Evolutionary conservation across 2,329 filamentous ascomycete genomes (phyloP), one percentile per base, ranked within the genome.

Genomic region (Didymella exigua): DNA sequence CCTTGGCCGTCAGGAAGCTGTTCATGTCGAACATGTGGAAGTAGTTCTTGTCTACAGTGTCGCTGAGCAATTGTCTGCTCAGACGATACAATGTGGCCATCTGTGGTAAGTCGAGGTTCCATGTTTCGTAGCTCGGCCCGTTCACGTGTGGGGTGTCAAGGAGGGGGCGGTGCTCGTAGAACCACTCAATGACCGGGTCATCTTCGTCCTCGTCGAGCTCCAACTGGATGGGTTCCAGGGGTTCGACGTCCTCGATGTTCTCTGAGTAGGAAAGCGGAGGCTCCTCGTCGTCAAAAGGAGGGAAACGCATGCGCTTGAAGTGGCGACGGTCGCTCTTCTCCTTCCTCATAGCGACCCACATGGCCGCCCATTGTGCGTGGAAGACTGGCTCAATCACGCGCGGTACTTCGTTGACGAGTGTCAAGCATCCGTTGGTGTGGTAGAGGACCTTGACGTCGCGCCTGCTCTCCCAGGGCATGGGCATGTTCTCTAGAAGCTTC

Each of bases 241-340:
- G 96, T 73, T 99, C 95, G 19, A 99, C 95, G 72, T 98, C 95
- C 76, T 99, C 95, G 63, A 99, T 93, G 71, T 99, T 99, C 76
- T 99, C 96, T 9, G 93, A 96, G 91, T 95, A 99, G 2, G 92
- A 97, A 64, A 99, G 81, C 11, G 95, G 96, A 5, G 95, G 96
- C 72, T 99, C 95, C 79, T 99, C 95, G 71, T 99, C 96, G 66
- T 99, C 95, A 66, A 99, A 99, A 0, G 96, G 96, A 16, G 95
- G 95, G 68, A 99, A 99, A 66, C 96, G 87, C 95, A 99, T 99
- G 62, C 95, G 87, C 81, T 99, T 99, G 83, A 99, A 99, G 67
- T 98, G 86, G 71, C 93, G 82, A 76, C 95, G 83, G 70, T 99
- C 95, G 71, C 92, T 95, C 82, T 99, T 99, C 75, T 99, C 95